phyloP scores from a whole-genome alignment of 2,329 filamentous ascomycete species.

The Dothideomycetidae sp. region DNA sequence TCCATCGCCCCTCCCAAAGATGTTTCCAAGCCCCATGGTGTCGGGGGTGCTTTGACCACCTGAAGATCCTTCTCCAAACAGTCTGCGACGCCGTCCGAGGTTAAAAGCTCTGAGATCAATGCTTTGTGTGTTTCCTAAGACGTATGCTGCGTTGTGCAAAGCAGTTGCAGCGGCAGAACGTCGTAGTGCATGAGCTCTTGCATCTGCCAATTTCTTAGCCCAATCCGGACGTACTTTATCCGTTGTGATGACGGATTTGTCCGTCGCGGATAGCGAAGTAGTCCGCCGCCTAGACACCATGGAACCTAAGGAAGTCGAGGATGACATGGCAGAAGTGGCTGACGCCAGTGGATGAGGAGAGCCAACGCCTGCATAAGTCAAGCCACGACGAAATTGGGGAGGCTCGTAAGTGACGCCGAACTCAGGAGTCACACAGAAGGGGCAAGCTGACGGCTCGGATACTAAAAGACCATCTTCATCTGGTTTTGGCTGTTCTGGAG shows the following conservation, averaged over 20 bases:
- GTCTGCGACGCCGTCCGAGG: slow-evolving; percentile 32
- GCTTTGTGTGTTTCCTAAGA: slow-evolving; percentile 49
- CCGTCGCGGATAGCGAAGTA: slow-evolving; percentile 64
- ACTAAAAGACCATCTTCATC: slow-evolving; percentile 53
- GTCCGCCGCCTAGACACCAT: slow-evolving; percentile 41
- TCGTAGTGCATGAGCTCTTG: slow-evolving; percentile 69
- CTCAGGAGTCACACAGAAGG: slow-evolving; percentile 87
- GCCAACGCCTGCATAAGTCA: slow-evolving; percentile 45
- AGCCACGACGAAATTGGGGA: slow-evolving; percentile 73
- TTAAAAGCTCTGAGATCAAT: slow-evolving; percentile 37
- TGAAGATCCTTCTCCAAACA: slow-evolving; percentile 36
- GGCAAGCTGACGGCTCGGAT: slow-evolving; percentile 82
- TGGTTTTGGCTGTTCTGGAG: slow-evolving; percentile 18
- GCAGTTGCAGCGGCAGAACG: slow-evolving; percentile 87
- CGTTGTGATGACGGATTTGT: slow-evolving; percentile 78
- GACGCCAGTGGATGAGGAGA: slow-evolving; percentile 38
- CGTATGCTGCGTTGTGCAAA: slow-evolving; percentile 83
- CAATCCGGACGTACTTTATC: slow-evolving; percentile 89
- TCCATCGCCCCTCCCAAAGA: slow-evolving; percentile 21
- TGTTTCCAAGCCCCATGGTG: slow-evolving; percentile 17
- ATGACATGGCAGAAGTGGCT: slow-evolving; percentile 63
- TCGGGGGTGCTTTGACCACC: slow-evolving; percentile 28
- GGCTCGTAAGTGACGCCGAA: slow-evolving; percentile 93
- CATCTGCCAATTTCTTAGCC: slow-evolving; percentile 75
- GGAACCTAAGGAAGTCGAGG: slow-evolving; percentile 56